Conservation (phyloP, 164 flowering plant species). For the Amborella trichopoda region DNA sequence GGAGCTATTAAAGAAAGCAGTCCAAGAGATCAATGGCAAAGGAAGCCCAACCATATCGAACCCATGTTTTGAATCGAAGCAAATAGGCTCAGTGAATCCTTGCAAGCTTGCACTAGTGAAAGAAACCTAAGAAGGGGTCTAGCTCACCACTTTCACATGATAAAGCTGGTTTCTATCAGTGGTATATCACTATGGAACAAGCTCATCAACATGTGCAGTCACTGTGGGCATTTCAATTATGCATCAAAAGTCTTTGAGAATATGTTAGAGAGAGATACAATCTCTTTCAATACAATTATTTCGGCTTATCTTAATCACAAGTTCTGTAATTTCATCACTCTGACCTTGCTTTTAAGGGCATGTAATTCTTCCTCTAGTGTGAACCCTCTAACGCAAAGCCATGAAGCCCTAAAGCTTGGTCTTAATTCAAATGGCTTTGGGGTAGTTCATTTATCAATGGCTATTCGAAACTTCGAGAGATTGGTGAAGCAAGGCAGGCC, state of each 20-base stretch:
- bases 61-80: neutral
- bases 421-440: slow-evolving; percentile 16
- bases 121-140: slow-evolving; percentile 3
- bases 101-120: slow-evolving; percentile 3
- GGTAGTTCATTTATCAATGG: slow-evolving; percentile 18
- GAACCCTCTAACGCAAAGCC: slow-evolving; percentile 8
- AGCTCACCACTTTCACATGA: slow-evolving; percentile 12
- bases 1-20: no score
- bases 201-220: slow-evolving; percentile 10
- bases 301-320: slow-evolving; percentile 1
- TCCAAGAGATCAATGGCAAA: no score
- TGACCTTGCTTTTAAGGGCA: slow-evolving; percentile 9
- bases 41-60: no score
- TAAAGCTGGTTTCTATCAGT: slow-evolving; percentile 9
- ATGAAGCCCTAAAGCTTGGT: slow-evolving; percentile 11
- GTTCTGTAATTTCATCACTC: slow-evolving; percentile 11
- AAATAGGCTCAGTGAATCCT: neutral
- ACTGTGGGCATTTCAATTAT: slow-evolving; percentile 1
- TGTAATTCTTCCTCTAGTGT: neutral
- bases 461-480: slow-evolving; percentile 13
- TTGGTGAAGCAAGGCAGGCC: slow-evolving; percentile 12
- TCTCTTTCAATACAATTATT: slow-evolving; percentile 16
- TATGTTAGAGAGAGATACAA: slow-evolving; percentile 13
- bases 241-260: slow-evolving; percentile 9
- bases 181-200: slow-evolving; percentile 20